A percentile compares a stretch with the other conserved stretches of the same genome.
Evolutionary conservation across 495 filamentous ascomycete species (phyloP).

Genomic region (Podospora comata): DNA sequence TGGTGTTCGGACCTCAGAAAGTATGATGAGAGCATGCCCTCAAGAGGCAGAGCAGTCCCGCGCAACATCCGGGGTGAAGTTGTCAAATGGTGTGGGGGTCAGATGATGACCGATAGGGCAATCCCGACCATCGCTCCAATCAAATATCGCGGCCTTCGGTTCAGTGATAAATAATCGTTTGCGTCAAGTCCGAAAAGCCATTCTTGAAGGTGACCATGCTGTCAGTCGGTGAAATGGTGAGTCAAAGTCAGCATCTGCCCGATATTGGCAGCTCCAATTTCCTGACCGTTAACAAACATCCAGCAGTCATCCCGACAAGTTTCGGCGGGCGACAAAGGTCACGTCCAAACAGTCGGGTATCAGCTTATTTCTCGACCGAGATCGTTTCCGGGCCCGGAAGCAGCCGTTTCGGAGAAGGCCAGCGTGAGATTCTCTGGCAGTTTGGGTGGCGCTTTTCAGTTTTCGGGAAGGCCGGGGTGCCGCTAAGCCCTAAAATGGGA

Average conservation of each 20-base stretch:
- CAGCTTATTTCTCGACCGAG: not conserved
- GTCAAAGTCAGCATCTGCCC: not conserved
- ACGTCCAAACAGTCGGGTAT: not conserved
- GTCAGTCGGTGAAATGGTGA: no score
- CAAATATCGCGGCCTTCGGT: not conserved
- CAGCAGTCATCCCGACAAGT: not conserved
- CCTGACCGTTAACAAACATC: not conserved
- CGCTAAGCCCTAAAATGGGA: not conserved
- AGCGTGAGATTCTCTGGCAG: not conserved
- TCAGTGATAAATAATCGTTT: not conserved
- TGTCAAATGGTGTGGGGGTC: not conserved
- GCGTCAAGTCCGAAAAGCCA: not conserved
- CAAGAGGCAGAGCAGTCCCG: not conserved
- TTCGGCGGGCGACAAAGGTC: no score
- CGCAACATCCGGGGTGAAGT: not conserved
- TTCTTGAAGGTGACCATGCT: not conserved
- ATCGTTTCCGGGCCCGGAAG: not conserved
- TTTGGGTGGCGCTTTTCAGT: not conserved
- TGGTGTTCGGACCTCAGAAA: no score
- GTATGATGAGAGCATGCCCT: not conserved
- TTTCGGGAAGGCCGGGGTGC: not conserved
- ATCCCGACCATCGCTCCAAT: not conserved
- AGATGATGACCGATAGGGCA: not conserved
- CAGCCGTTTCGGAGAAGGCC: not conserved
- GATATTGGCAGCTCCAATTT: not conserved